Percentiles rank a stretch among this genome's conserved stretches.
phyloP scores from a whole-genome alignment of 768 basidiomycete genomes.

The Macrolepiota fuliginosa region DNA sequence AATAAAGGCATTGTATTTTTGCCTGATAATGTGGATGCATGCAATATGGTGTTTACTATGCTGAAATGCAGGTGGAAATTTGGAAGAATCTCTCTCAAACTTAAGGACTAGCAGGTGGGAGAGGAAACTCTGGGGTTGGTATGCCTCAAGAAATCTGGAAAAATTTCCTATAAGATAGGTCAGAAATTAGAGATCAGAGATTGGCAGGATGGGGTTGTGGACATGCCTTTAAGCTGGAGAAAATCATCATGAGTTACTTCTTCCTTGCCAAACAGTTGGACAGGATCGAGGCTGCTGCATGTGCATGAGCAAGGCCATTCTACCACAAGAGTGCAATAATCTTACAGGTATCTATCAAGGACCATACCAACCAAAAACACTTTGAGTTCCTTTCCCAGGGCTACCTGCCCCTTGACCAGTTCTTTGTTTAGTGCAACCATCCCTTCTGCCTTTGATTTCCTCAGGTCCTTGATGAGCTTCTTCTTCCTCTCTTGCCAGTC shows the following conservation, averaged over 20 bases:
- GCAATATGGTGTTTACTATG: not conserved
- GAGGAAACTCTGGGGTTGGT: not conserved
- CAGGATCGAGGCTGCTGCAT: not conserved
- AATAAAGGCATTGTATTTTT: not conserved
- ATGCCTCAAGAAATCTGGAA: not conserved
- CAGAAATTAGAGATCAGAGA: not conserved
- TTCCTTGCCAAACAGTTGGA: not conserved
- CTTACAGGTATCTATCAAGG: constrained; percentile 4
- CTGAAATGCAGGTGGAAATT: not conserved
- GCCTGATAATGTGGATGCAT: not conserved
- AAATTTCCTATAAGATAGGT: not conserved
- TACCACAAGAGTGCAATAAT: too few relatives aligned
- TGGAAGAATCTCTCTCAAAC: not conserved
- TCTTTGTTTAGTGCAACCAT: not conserved
- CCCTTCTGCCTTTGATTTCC: not conserved
- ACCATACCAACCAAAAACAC: not conserved
- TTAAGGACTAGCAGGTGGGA: not conserved
- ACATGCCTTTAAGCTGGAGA: not conserved
- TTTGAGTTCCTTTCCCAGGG: not conserved
- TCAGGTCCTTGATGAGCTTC: not conserved
- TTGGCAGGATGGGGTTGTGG: too few relatives aligned
- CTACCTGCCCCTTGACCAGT: not conserved
- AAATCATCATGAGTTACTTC: not conserved
- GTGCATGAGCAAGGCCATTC: not conserved
- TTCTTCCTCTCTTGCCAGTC: not conserved